phyloP scores from a whole-genome alignment of 441 rosid species.

The Viola pubescens region DNA sequence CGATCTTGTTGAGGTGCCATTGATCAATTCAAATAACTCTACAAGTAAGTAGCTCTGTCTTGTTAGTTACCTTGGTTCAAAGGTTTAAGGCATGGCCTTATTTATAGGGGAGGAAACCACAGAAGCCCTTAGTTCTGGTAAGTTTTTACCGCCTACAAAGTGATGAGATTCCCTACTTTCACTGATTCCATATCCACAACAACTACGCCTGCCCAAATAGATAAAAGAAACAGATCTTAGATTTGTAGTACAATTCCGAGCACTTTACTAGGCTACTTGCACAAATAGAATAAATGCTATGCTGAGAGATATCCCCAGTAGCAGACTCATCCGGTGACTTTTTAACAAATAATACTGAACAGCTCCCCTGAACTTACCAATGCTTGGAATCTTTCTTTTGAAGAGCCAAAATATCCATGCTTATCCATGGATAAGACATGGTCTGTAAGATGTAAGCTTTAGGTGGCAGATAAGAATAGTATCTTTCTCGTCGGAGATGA shows the following conservation, averaged over 20 bases:
- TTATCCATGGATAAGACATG: too few relatives aligned
- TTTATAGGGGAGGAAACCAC: not conserved
- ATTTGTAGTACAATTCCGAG: not conserved
- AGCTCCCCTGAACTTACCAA: too few relatives aligned
- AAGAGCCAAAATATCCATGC: too few relatives aligned
- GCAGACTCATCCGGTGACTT: not conserved
- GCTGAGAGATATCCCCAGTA: not conserved
- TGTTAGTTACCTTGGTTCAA: not conserved
- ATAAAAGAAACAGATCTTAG: not conserved
- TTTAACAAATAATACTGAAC: too few relatives aligned
- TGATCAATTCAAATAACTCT: not conserved
- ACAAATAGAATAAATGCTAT: not conserved
- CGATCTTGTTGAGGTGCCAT: not conserved
- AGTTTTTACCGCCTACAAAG: not conserved
- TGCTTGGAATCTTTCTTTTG: too few relatives aligned
- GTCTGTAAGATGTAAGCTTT: too few relatives aligned
- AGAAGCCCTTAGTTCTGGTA: not conserved
- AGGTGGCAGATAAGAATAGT: too few relatives aligned
- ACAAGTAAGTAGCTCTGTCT: not conserved
- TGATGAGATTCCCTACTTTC: not conserved
- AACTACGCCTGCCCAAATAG: not conserved
- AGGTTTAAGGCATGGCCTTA: not conserved
- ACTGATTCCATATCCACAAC: not conserved
- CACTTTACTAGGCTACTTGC: not conserved
- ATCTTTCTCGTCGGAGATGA: too few relatives aligned